phyloP scores from a whole-genome alignment of 1,284 basidiomycete species.

The Cystobasidium sp. region DNA sequence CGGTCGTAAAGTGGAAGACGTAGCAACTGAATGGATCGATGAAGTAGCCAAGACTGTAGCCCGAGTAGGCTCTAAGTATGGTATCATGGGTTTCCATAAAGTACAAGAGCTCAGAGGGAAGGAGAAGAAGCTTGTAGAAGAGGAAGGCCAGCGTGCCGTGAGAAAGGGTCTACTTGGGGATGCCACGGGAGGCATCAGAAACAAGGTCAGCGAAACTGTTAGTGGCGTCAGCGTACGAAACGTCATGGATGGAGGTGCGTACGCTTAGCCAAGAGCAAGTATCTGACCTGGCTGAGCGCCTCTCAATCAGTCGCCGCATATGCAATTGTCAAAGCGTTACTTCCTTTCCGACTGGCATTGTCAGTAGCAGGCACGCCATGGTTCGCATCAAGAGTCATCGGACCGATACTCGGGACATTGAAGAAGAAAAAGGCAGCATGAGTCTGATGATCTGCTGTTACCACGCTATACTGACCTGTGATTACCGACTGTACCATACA shows the following conservation, averaged over 20 bases:
- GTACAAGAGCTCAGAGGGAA: constrained; percentile 40
- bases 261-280: no score
- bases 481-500: background rate
- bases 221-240: constrained; percentile 40
- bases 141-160: constrained; percentile 31
- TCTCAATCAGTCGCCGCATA: constrained; percentile 26
- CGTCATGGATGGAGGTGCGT: constrained; percentile 42
- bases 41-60: constrained; percentile 36
- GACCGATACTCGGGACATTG: constrained; percentile 18
- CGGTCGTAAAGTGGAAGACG: constrained; percentile 32
- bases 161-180: constrained; percentile 22
- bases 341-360: constrained; percentile 33
- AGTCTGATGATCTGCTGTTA: background rate
- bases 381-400: constrained; percentile 37
- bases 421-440: constrained; percentile 20
- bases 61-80: constrained; percentile 36
- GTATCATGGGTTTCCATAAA: constrained; percentile 44
- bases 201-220: constrained; percentile 43
- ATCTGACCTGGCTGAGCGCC: background rate
- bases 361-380: constrained; percentile 32
- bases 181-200: constrained; percentile 12
- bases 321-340: constrained; percentile 38
- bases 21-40: constrained; percentile 42
- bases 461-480: background rate
- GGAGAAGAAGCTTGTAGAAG: constrained; percentile 34